These are phyloP conservation scores for Metschnikowia bowlesiae DNA, from an alignment of 805 yeast species.

Conservation along the genomic window DNA sequence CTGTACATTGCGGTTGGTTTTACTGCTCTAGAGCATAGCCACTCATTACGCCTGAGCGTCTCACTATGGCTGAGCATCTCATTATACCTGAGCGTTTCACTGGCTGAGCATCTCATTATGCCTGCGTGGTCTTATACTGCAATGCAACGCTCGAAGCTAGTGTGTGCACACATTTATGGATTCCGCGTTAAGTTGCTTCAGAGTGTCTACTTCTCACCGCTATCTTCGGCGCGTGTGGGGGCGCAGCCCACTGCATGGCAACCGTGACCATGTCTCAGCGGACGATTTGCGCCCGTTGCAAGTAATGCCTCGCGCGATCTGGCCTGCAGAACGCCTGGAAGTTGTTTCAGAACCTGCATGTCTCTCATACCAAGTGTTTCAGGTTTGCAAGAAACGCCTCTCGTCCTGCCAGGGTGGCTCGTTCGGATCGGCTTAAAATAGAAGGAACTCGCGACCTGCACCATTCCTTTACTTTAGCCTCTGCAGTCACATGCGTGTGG, in stretches of 20 bases:
- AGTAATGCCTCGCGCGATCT: neutral
- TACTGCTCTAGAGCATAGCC: neutral
- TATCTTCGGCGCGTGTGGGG: slow-evolving; percentile 1
- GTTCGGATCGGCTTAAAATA: neutral
- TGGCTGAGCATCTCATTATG: neutral
- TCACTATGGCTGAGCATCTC: neutral
- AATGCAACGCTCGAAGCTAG: neutral
- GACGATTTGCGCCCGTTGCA: neutral
- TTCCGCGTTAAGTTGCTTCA: neutral
- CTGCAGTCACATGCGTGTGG: neutral
- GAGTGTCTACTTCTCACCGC: neutral
- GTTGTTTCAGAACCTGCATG: neutral
- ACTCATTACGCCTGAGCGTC: neutral
- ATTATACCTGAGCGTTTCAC: neutral
- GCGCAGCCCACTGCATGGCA: slow-evolving; percentile 1
- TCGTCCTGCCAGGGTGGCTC: too few relatives aligned
- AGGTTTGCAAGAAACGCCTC: neutral
- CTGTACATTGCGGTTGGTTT: too few relatives aligned
- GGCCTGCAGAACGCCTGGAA: too few relatives aligned
- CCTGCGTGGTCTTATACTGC: neutral
- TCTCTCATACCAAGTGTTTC: neutral
- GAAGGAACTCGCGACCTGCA: neutral
- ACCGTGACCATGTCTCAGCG: neutral
- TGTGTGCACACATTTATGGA: neutral
- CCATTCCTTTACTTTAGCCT: neutral